Percentiles rank a stretch among this genome's conserved stretches.
phyloP scores from a whole-genome alignment of 2,329 filamentous ascomycete genomes.

The Monosporascus sp. region DNA sequence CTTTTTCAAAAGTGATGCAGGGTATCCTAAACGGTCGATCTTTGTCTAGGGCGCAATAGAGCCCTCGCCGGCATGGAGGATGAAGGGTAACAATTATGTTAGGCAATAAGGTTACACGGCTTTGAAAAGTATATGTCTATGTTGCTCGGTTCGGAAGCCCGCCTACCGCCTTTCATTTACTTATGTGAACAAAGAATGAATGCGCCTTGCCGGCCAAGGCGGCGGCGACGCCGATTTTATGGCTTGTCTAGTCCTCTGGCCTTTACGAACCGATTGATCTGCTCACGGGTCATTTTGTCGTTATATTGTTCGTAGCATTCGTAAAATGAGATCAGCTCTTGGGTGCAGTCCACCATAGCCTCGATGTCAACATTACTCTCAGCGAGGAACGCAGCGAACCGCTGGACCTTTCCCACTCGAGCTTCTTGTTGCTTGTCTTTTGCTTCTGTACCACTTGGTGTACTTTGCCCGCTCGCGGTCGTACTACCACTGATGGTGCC shows the following conservation, averaged over 20 bases:
- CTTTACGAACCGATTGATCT: constrained; percentile 56
- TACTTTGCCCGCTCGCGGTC: constrained; percentile 18
- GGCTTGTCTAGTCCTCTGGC: constrained; percentile 49
- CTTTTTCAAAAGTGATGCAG: background rate
- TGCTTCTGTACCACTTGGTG: constrained; percentile 15
- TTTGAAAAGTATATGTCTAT: no score
- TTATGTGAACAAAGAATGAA: background rate
- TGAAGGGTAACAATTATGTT: no score
- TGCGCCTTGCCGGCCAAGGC: background rate
- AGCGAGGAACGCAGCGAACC: constrained; percentile 71
- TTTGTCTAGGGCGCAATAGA: background rate
- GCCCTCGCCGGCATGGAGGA: no score
- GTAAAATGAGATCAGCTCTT: constrained; percentile 87
- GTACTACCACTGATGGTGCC: constrained; percentile 7
- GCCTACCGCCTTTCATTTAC: no score
- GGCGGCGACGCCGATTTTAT: constrained; percentile 3
- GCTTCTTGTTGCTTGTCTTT: constrained; percentile 49
- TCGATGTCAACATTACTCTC: constrained; percentile 83
- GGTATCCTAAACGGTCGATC: background rate
- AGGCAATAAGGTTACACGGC: no score
- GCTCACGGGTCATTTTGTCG: constrained; percentile 53
- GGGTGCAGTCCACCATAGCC: constrained; percentile 80
- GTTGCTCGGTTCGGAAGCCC: no score
- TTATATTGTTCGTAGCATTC: constrained; percentile 61
- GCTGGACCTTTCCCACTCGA: constrained; percentile 59